These are phyloP conservation scores for Cyberlindnera subsufficiens DNA, from an alignment of 805 yeast species.

Conservation along the genomic window DNA sequence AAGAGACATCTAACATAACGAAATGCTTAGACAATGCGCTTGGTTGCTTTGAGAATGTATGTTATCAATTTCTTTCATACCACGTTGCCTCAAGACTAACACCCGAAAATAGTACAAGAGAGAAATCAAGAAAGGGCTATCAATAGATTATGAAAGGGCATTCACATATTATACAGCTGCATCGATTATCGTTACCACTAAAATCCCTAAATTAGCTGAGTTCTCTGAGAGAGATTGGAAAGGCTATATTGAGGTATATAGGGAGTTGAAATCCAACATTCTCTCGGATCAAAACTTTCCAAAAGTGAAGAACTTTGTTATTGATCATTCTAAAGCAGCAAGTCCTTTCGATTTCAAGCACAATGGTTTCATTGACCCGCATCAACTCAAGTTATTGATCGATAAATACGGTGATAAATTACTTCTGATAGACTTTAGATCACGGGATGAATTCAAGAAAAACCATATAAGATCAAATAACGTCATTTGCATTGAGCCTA, in stretches of 20 bases:
- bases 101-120: slow-evolving; percentile 7
- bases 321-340: not conserved
- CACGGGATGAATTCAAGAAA: slow-evolving; percentile 49
- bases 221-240: not conserved
- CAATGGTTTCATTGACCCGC: slow-evolving; percentile 11
- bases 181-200: not conserved
- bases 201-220: slow-evolving; percentile 5
- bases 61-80: not conserved
- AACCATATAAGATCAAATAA: slow-evolving; percentile 59
- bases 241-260: slow-evolving; percentile 1
- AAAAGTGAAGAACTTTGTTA: slow-evolving; percentile 3
- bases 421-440: slow-evolving; percentile 69
- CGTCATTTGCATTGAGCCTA: slow-evolving; percentile 73
- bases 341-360: slow-evolving; percentile 11
- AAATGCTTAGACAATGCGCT: slow-evolving; percentile 8
- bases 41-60: slow-evolving; percentile 12
- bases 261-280: not conserved
- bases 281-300: slow-evolving; percentile 4
- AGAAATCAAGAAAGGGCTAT: slow-evolving; percentile 5
- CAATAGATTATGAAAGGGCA: slow-evolving; percentile 13
- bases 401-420: slow-evolving; percentile 22
- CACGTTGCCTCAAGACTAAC: slow-evolving; percentile 2
- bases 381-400: slow-evolving; percentile 9
- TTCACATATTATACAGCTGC: slow-evolving; percentile 11
- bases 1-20: slow-evolving; percentile 1